Base-by-base conservation (phyloP, 257 asterid species). In the Nicotiana obtusifolia region DNA sequence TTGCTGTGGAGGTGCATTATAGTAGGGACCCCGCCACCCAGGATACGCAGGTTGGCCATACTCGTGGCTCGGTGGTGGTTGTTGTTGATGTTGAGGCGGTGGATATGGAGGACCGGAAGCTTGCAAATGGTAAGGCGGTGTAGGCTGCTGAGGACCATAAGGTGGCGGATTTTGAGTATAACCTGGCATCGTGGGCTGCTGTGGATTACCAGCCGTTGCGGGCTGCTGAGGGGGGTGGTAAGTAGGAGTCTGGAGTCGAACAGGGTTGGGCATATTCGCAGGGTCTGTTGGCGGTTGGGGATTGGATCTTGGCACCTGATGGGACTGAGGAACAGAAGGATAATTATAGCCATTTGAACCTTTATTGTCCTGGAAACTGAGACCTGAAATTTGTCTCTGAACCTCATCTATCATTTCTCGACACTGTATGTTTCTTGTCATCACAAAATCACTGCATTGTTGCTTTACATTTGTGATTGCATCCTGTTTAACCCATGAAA, bases 21-120 rank as follows among this genome's bases (percentile, higher is more conserved):
- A 91, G 87, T 95, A 94, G 11, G 97, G 95, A 37, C 92, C 97
- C 64, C 88, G 93, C 99, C 99, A 95, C 44, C 98, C 98, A 7
- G 97, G 97, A 90, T 95, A 94, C 2, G 97, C 93, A 64, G 95
- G 97, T 76, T 92, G 99, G 81, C 95, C 97, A 53, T 94, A 94
- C 64, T 95, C 97, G 5, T 89, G 93, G 88, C 26, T 82, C 37
- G 76, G 89, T 16, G 91, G 85, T 20, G 94, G 90, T 57, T 84
- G 97, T 65, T 82, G 91, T 64, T 87, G 97, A 64, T 89, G 91
- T 75, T 87, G 95, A 44, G 92, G 86, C 35, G 92, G 91, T 3
- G 91, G 92, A 81, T 91, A 89, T 17, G 96, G 90, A 47, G 86
- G 81, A 82, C 87, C 85, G 14, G 93, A 84, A 81, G 64, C 88